Evolutionary conservation across 169 alveolate species (phyloP).

Genomic region (Babesia sp.): DNA sequence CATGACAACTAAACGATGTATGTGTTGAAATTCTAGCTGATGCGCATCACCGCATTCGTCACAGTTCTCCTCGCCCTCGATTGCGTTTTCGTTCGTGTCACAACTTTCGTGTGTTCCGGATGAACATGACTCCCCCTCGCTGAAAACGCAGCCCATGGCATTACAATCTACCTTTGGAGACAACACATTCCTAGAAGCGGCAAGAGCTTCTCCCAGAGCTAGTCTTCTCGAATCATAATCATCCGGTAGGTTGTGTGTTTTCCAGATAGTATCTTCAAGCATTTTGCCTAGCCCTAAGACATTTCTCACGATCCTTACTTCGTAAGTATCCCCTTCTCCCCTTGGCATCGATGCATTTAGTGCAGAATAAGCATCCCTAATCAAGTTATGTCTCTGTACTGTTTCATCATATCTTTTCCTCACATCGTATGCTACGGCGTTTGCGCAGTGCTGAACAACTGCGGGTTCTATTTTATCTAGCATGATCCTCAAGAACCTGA

Average conservation of each 20-base stretch:
- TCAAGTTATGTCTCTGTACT: not conserved
- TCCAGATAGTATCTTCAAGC: not conserved
- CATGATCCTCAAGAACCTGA: not conserved
- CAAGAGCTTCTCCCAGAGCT: no score
- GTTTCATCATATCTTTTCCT: not conserved
- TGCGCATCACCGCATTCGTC: not conserved
- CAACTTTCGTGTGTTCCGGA: not conserved
- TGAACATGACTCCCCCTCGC: no score
- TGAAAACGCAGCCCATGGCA: no score
- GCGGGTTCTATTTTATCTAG: not conserved
- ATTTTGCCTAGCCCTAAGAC: not conserved
- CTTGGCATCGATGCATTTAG: not conserved
- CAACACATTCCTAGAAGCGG: no score
- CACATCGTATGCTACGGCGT: not conserved
- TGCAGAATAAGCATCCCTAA: not conserved
- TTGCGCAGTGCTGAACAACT: not conserved
- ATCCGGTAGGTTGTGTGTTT: not conserved
- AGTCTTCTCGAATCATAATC: no score
- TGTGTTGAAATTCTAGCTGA: not conserved
- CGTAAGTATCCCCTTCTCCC: not conserved
- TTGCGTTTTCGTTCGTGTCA: not conserved
- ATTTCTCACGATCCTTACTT: not conserved
- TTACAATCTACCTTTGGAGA: no score
- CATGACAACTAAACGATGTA: not conserved
- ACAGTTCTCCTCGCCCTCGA: not conserved